These are phyloP conservation scores for Pichia sp. DNA, from an alignment of 1,139 yeast species.

Conservation along the genomic window DNA sequence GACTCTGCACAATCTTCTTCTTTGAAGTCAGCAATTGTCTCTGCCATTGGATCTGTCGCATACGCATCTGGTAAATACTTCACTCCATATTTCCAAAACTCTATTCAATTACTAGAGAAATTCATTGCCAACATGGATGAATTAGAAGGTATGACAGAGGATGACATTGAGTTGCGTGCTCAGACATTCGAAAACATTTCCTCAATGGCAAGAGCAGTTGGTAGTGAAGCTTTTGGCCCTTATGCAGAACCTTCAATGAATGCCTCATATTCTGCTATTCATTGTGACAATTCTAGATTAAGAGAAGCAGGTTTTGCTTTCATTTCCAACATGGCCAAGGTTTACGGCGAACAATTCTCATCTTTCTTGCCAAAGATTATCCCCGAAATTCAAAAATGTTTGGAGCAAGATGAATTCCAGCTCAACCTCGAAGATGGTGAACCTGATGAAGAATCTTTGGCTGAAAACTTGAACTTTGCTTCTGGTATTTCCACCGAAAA, in stretches of 20 bases:
- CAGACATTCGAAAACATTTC: constrained; percentile 90
- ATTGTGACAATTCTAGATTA: constrained; percentile 75
- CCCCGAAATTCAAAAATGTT: constrained; percentile 79
- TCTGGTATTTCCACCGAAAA: constrained; percentile 95
- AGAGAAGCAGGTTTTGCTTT: constrained; percentile 96
- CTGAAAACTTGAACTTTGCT: constrained; percentile 75
- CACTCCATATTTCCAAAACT: constrained; percentile 77
- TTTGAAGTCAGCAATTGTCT: constrained; percentile 82
- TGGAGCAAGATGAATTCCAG: constrained; percentile 77
- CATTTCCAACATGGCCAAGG: constrained; percentile 90
- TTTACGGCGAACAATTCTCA: constrained; percentile 85
- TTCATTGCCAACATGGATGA: constrained; percentile 62
- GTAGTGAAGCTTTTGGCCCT: constrained; percentile 79
- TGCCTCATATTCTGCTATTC: constrained; percentile 78
- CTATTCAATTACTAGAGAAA: constrained; percentile 77
- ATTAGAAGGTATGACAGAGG: constrained; percentile 70
- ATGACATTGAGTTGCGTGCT: constrained; percentile 82
- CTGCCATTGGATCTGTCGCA: constrained; percentile 96
- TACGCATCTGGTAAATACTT: constrained; percentile 89
- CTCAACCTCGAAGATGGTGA: constrained; percentile 37
- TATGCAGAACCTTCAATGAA: constrained; percentile 86
- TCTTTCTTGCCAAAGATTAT: constrained; percentile 78
- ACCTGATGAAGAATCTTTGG: constrained; percentile 49
- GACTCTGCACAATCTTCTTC: constrained; percentile 59
- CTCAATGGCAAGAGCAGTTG: constrained; percentile 95